Base-by-base conservation (phyloP, 345 rosid species). In the Hirschfeldia incana region DNA sequence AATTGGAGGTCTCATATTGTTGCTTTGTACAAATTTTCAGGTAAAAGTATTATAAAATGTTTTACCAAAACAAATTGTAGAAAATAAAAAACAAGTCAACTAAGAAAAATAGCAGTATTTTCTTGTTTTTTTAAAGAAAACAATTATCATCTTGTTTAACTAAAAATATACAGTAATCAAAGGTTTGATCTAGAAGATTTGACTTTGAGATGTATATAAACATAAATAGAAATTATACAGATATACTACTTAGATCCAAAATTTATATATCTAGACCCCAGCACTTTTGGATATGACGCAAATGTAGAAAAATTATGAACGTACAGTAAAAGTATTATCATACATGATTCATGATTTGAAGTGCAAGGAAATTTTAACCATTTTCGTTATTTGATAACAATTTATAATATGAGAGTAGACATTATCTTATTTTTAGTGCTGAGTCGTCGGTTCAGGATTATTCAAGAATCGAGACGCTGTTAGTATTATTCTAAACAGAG, bases 381-480 rank as follows among this genome's bases (percentile, higher is more conserved):
- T 36, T 10, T 15, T 57, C 28, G 11, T 57, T 32, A 61, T 42
- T 61, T 12, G 55, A 46, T 46, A 46, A 46, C 55, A 46, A 46
- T 42, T 6, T 39, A 39, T 69, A 60, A 70, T 61, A 77, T 63
- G 33, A 69, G 44, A 12, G 16, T 39, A 29, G 67, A 53, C 26
- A 72, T 59, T 72, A 72, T 78, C 9, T 33, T 58, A 78, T 57
- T 39, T 42, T 72, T 57, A 44, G 21, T 72, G 77, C 73, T 72
- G 77, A 72, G 77, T 78, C 81, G 68, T 72, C 62, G 69, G 57
- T 57, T 55, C 42, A 11, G 49, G 72, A 71, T 65, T 37, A 55
- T 78, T 78, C 73, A 58, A 65, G 76, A 72, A 58, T 78, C 27
- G 60, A 65, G 66, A 16, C 60, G 11, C 16, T 16, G 68, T 73